A percentile compares a stretch with the other conserved stretches of the same genome.
Conservation (phyloP, 169 alveolate species). For the Cryptosporidium sp. region DNA sequence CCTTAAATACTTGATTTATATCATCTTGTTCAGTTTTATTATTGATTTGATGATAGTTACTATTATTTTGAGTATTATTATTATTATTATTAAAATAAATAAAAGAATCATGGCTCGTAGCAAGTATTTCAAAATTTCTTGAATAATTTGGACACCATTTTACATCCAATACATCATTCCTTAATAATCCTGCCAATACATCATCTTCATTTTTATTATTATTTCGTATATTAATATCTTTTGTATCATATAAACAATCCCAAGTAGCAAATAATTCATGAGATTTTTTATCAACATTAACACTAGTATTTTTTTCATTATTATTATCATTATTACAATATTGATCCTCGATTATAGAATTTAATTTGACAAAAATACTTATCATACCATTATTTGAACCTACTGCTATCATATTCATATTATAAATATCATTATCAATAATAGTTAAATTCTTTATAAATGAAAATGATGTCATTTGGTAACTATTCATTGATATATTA, state of each 20-base stretch:
- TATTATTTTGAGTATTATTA: background rate
- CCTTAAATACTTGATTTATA: background rate
- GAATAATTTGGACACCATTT: constrained; percentile 72
- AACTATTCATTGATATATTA: background rate
- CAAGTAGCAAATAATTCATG: background rate
- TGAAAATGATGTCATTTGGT: constrained; percentile 21
- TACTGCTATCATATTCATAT: background rate
- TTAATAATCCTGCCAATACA: background rate
- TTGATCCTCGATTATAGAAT: background rate
- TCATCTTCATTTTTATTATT: background rate
- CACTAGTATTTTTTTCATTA: background rate
- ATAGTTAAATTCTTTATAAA: constrained; percentile 2
- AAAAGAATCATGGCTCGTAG: constrained; percentile 25
- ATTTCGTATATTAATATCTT: background rate
- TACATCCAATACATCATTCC: constrained; percentile 24
- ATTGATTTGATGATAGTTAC: background rate
- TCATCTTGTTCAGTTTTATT: background rate
- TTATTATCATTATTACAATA: background rate
- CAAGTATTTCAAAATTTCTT: constrained; percentile 63
- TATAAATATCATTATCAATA: constrained; percentile 12
- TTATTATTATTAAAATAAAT: background rate
- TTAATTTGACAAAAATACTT: constrained; percentile 4
- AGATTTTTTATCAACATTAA: background rate
- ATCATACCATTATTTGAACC: constrained; percentile 33
- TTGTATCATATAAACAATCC: constrained; percentile 9